Base-by-base conservation (phyloP, 2,329 filamentous ascomycete genomes). In the Raffaelea ambrosiae region DNA sequence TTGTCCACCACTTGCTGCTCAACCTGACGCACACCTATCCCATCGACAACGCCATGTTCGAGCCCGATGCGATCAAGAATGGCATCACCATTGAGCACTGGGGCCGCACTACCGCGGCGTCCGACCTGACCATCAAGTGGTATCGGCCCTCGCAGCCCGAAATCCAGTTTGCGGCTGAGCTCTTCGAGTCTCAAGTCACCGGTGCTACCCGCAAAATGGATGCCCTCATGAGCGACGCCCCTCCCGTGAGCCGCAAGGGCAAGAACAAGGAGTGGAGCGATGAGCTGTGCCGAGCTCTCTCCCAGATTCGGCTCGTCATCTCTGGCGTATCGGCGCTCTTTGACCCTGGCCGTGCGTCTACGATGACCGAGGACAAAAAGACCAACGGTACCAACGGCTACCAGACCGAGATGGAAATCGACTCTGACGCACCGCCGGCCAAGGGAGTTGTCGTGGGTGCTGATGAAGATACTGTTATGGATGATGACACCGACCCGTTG, bases 211-310 rank as follows among this genome's bases (percentile, higher is more conserved):
- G 82, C 49, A 81, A 88, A 52, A 69, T 98, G 13, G 78, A 80
- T 53, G 78, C 83, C 8, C 74, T 98, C n/a, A 94, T 88, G 60
- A 83, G 86, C 52, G 83, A 88, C 41, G 78, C 84, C 33, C 84
- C 89, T 1, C 84, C 82, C 3, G 84, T 97, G 46, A 94, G 89
- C 64, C 80, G 91, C 48, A 91, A 90, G 55, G 93, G 93, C 35
- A 95, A 91, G 63, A 94, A 95, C 57, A 98, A 97, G 66, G 91
- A 96, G 58, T 98, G 93, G 93, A 96, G 91, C 0, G 93, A 98
- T 62, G 94, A 98, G 63, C 84, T 97, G 23, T 91, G 89, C 2
- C 76, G 93, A 48, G 88, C 95, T 55, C 75, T 98, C 48, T 87
- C 91, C 13, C 83, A 96, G 45, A 73, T 98, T 14, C 78, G 91